Evolutionary conservation across 1,284 basidiomycete genomes (phyloP).

Genomic region (Vanrija pseudolonga): DNA sequence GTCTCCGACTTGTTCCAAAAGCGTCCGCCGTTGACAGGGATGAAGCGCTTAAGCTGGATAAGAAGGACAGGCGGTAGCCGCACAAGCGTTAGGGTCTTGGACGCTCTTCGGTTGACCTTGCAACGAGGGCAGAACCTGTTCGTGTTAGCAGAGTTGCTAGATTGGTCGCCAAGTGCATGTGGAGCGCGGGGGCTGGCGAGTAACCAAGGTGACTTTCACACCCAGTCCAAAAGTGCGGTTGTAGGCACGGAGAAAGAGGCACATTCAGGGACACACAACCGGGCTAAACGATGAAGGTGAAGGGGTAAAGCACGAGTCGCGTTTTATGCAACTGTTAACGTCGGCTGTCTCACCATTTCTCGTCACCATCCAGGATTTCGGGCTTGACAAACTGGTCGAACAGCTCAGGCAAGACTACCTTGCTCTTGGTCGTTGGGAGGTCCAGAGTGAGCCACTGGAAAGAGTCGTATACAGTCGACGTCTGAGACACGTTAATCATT

Average conservation of each 20-base stretch:
- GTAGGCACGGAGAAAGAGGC: not conserved
- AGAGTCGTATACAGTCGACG: conserved; percentile 94
- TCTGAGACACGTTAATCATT: conserved; percentile 55
- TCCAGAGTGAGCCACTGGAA: conserved; percentile 96
- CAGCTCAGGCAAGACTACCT: conserved; percentile 72
- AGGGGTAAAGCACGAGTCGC: not conserved
- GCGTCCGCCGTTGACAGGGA: conserved; percentile 67
- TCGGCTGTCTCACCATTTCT: conserved; percentile 72
- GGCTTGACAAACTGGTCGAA: conserved; percentile 86
- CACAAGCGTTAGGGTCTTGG: conserved; percentile 79
- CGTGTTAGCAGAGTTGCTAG: not conserved
- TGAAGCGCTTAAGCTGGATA: conserved; percentile 95
- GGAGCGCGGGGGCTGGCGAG: too few species aligned
- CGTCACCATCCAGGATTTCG: conserved; percentile 87
- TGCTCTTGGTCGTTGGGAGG: conserved; percentile 66
- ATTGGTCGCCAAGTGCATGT: not conserved
- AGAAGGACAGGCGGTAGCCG: conserved; percentile 89
- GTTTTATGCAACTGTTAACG: not conserved
- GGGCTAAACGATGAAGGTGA: too few species aligned
- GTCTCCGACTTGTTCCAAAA: conserved; percentile 96
- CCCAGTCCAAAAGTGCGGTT: too few species aligned
- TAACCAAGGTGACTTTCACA: too few species aligned
- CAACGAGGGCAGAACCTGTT: conserved; percentile 86
- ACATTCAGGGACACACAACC: not conserved
- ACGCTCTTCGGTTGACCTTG: conserved; percentile 76